phyloP scores from a whole-genome alignment of 2,329 filamentous ascomycete species.

The Myriosclerotinia duriaeana region DNA sequence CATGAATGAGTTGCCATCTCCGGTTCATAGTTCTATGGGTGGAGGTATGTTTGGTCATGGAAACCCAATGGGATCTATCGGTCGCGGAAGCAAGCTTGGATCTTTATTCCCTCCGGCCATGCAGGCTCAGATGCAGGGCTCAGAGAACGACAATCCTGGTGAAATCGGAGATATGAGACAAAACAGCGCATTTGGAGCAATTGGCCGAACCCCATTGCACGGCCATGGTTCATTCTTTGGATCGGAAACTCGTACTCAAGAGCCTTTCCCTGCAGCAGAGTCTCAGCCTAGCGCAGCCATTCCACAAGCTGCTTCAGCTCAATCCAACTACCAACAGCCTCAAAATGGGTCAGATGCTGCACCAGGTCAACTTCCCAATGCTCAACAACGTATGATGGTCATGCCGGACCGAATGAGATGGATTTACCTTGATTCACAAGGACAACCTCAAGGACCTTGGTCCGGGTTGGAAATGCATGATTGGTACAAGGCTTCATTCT shows the following conservation, averaged over 20 bases:
- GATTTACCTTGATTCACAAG: conserved; percentile 96
- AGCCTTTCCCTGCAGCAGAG: conserved; percentile 36
- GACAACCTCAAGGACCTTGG: conserved; percentile 88
- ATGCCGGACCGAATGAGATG: conserved; percentile 99
- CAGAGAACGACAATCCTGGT: conserved; percentile 62
- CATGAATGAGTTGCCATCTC: conserved; percentile 76
- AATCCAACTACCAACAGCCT: conserved; percentile 38
- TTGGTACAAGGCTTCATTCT: conserved; percentile 99
- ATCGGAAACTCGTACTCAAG: conserved; percentile 33
- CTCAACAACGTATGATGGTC: conserved; percentile 85
- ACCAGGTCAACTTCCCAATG: conserved; percentile 65
- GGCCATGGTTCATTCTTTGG: conserved; percentile 56
- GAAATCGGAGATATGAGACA: conserved; percentile 62
- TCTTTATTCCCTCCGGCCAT: conserved; percentile 85
- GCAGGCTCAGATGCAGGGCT: conserved; percentile 83
- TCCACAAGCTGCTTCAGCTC: conserved; percentile 34
- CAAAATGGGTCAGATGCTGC: conserved; percentile 49
- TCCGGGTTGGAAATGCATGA: conserved; percentile 99
- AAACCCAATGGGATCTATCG: conserved; percentile 54
- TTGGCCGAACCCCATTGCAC: conserved; percentile 62
- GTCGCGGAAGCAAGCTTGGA: conserved; percentile 77
- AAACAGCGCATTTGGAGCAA: conserved; percentile 62
- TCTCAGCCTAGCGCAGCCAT: conserved; percentile 33
- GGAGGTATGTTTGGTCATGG: conserved; percentile 69
- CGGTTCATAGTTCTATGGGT: conserved; percentile 56